Evolutionary conservation across 2,329 filamentous ascomycete species (phyloP).

Genomic region (Botrytis medusae): DNA sequence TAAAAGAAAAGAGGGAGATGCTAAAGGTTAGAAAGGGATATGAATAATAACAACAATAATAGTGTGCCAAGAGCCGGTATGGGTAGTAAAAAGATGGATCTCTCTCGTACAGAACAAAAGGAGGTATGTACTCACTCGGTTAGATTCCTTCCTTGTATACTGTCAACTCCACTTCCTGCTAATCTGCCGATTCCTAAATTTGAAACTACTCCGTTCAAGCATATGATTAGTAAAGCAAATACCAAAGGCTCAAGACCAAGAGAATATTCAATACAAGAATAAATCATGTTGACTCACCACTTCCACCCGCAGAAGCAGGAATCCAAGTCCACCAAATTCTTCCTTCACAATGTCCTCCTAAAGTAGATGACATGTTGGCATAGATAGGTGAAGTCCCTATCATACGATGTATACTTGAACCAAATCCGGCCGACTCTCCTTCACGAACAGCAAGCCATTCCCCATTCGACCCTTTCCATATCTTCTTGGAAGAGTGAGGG

Average conservation of each 20-base stretch:
- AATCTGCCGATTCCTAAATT: neutral
- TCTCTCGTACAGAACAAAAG: no score
- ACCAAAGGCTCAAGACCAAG: no score
- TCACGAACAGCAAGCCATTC: neutral
- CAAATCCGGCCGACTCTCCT: neutral
- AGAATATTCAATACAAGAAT: neutral
- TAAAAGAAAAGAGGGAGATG: no score
- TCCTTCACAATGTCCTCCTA: neutral
- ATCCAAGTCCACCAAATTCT: neutral
- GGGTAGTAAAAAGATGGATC: neutral
- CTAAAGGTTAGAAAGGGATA: no score
- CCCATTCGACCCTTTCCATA: neutral
- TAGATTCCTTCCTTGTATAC: neutral
- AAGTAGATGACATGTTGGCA: neutral
- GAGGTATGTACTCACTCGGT: neutral
- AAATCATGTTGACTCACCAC: neutral
- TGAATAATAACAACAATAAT: no score
- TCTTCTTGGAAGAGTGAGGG: neutral
- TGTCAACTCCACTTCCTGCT: neutral
- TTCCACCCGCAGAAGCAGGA: constrained; percentile 1
- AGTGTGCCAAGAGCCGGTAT: neutral
- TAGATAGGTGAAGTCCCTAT: neutral
- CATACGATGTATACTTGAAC: neutral
- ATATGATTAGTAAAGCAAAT: neutral
- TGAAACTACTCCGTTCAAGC: neutral